Conservation (phyloP, 2,329 filamentous ascomycete genomes). For the Penicillium polonicum region DNA sequence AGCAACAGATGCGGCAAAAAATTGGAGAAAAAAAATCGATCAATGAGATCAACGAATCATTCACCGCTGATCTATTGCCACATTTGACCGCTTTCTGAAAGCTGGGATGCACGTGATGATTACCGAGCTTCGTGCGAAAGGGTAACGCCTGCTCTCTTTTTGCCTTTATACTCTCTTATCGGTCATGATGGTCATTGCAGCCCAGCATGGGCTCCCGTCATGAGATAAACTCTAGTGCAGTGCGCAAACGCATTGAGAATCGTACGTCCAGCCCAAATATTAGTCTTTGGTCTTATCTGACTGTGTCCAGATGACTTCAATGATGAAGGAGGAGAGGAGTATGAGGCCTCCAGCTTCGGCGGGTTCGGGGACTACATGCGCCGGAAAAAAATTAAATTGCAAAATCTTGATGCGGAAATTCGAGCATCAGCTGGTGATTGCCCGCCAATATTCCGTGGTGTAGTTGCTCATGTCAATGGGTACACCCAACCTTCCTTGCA, state of each 20-base stretch:
- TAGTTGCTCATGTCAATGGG: constrained; percentile 89
- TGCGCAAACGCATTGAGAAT: constrained; percentile 63
- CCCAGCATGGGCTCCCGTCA: constrained; percentile 61
- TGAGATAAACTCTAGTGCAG: constrained; percentile 58
- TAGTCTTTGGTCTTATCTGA: constrained; percentile 13
- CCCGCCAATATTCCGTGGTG: constrained; percentile 82
- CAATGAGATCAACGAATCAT: constrained; percentile 13
- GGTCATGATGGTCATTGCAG: constrained; percentile 24
- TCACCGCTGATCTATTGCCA: constrained; percentile 22
- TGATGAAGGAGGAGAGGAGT: constrained; percentile 85
- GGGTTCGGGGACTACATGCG: constrained; percentile 91
- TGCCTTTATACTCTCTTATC: neutral
- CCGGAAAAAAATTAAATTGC: constrained; percentile 94
- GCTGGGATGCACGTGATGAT: constrained; percentile 12
- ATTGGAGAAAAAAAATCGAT: constrained; percentile 11
- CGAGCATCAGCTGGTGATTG: constrained; percentile 67
- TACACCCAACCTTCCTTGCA: constrained; percentile 94
- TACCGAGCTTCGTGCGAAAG: constrained; percentile 6
- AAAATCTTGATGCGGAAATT: constrained; percentile 85
- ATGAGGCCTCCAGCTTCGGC: constrained; percentile 80
- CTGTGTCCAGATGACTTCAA: constrained; percentile 64
- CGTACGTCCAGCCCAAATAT: constrained; percentile 39
- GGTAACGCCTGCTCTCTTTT: neutral
- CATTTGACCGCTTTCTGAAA: constrained; percentile 15
- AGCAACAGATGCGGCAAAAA: constrained; percentile 16